A percentile compares a stretch with the other conserved stretches of the same genome.
Conservation (phyloP, 176 grass and related monocot species). For the Bromus sterilis region DNA sequence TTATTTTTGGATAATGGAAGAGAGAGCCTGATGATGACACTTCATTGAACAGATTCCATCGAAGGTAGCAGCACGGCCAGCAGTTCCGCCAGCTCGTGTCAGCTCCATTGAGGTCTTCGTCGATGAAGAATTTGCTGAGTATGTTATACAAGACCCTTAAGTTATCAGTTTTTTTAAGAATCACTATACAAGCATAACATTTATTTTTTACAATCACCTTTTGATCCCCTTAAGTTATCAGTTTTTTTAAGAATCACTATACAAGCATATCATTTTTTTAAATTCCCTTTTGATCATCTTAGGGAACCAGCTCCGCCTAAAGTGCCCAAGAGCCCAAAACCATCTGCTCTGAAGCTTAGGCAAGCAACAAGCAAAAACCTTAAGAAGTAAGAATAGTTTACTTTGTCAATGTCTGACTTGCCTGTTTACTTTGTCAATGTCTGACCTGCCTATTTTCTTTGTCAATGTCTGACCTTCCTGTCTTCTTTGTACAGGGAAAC, state of each 20-base stretch:
- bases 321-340: constrained; percentile 52
- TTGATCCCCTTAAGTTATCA: constrained; percentile 9
- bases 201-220: background rate
- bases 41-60: constrained; percentile 45
- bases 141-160: constrained; percentile 32
- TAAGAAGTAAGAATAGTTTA: constrained; percentile 62
- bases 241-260: background rate
- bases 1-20: background rate
- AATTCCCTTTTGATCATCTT: background rate
- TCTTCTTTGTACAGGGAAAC: constrained; percentile 76
- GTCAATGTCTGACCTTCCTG: background rate
- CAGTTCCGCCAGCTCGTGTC: constrained; percentile 28
- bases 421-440: too few relatives aligned
- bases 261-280: background rate
- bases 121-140: constrained; percentile 67
- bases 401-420: too few relatives aligned
- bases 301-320: constrained; percentile 43
- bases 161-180: background rate
- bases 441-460: too few relatives aligned
- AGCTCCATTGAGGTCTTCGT: constrained; percentile 60
- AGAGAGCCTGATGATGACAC: background rate
- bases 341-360: constrained; percentile 66
- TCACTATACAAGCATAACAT: too few relatives aligned
- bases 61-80: constrained; percentile 35
- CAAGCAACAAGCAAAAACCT: constrained; percentile 61